Base-by-base conservation (phyloP, 129 eudicot genomes). In the Erigeron canadensis region DNA sequence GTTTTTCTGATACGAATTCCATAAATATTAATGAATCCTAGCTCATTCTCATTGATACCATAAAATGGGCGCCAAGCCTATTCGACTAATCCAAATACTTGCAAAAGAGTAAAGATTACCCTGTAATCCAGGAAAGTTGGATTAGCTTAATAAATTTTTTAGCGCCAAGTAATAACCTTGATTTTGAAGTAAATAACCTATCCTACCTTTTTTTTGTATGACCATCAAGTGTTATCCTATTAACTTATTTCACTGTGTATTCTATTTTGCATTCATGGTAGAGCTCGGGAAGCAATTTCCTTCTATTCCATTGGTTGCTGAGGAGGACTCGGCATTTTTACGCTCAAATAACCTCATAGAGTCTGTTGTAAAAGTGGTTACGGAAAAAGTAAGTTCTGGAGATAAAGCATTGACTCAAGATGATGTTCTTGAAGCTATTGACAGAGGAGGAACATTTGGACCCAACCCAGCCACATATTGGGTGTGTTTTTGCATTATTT, bases 301-400 rank as follows among this genome's bases (percentile, higher is more conserved):
- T 47, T 84, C 88, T 4, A 86, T 94, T 74, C 97, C 99, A 7
- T 66, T 94, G 82, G 99, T 94, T 77, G 99, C 97, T 65, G 99
- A 94, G 83, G 99, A 94, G 85, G 99, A 94, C 63, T 94, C 99
- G 3, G 84, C 93, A 43, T 90, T 86, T 72, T 72, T 94, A 78
- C 88, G 88, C 19, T 81, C 91, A 45, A 90, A 81, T 79, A 86
- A 90, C 81, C 88, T 94, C 56, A 96, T 77, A 68, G 84, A 77
- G 39, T 82, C 93, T 70, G 97, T 94, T 56, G 76, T 86, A 53
- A 75, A 81, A 44, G 91, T 79, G 66, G 96, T 89, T 51, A 76
- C 55, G 13, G 96, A 87, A 70, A 84, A 82, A 72, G 39, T 84
- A 54, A 77, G 77, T 47, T 23, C 59, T 60, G 59, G 60, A 48